Conservation (phyloP, 805 yeast genomes). For the Cyberlindnera xylosilytica region DNA sequence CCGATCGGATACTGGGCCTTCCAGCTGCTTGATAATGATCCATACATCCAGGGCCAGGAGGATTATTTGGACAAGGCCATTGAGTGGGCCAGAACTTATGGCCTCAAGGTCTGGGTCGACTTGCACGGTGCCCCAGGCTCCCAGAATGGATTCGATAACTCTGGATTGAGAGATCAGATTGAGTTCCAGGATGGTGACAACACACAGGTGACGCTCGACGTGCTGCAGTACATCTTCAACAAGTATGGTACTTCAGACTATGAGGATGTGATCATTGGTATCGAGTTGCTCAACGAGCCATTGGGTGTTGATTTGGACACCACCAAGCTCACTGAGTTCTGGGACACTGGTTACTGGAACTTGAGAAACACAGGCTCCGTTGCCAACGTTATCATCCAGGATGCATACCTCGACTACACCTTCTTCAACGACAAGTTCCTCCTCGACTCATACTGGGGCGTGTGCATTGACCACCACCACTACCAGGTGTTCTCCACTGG, state of each 20-base stretch:
- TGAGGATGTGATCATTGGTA: conserved; percentile 73
- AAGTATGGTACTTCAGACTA: conserved; percentile 63
- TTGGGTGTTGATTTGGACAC: conserved; percentile 66
- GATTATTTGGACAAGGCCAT: conserved; percentile 72
- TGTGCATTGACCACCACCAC: conserved; percentile 84
- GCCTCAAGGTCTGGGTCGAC: conserved; percentile 83
- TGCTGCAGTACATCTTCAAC: conserved; percentile 49
- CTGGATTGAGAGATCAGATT: conserved; percentile 70
- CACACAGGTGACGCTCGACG: conserved; percentile 50
- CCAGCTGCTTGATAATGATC: conserved; percentile 57
- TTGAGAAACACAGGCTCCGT: conserved; percentile 55
- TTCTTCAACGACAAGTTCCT: conserved; percentile 62
- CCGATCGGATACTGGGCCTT: conserved; percentile 98
- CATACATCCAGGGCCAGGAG: conserved; percentile 83
- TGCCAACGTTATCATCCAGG: conserved; percentile 70
- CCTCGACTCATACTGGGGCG: conserved; percentile 50
- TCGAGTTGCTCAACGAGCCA: conserved; percentile 89
- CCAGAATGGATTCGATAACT: conserved; percentile 94
- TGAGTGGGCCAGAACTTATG: conserved; percentile 63
- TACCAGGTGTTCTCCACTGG: conserved; percentile 77
- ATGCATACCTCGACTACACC: conserved; percentile 64
- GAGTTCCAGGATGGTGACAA: conserved; percentile 57
- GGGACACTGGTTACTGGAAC: conserved; percentile 57
- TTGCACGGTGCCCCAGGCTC: conserved; percentile 97
- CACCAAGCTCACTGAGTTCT: conserved; percentile 56